Evolutionary conservation across 352 stramenopile species (phyloP).

Genomic region (Phytophthora tentaculata): DNA sequence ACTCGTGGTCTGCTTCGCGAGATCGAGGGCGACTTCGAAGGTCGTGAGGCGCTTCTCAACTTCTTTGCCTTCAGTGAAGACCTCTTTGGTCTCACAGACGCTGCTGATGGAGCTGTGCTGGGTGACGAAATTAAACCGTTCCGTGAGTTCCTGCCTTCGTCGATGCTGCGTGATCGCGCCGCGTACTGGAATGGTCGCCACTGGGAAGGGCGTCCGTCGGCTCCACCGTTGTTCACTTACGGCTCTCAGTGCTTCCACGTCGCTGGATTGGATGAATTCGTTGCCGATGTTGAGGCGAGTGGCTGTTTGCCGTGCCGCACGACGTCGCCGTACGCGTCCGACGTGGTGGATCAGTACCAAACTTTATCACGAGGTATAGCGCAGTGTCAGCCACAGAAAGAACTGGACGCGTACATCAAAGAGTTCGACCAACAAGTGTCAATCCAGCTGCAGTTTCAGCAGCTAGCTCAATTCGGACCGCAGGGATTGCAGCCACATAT

Average conservation of each 20-base stretch:
- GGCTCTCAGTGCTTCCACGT: conserved; percentile 62
- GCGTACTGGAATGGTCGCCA: conserved; percentile 85
- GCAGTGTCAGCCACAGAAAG: conserved; percentile 70
- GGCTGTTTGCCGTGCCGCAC: conserved; percentile 71
- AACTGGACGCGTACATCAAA: conserved; percentile 83
- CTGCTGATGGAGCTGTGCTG: conserved; percentile 18
- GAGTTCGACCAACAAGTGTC: conserved; percentile 82
- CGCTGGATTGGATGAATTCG: conserved; percentile 38
- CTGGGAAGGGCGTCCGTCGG: conserved; percentile 77
- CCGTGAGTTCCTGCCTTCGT: conserved; percentile 53
- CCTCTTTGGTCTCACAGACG: conserved; percentile 66
- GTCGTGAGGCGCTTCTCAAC: conserved; percentile 69
- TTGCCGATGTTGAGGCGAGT: conserved; percentile 24
- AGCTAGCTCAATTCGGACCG: conserved; percentile 58
- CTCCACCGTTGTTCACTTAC: conserved; percentile 75
- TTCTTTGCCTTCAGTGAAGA: conserved; percentile 77
- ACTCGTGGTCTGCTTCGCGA: conserved; percentile 75
- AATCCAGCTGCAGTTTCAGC: conserved; percentile 80
- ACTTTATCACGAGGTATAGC: conserved; percentile 25
- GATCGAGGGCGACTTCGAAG: conserved; percentile 86
- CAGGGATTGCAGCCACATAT: conserved; percentile 79
- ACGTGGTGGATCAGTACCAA: conserved; percentile 55
- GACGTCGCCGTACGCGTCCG: conserved; percentile 59
- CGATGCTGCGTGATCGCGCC: conserved; percentile 54
- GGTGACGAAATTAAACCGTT: conserved; percentile 57